Conservation (phyloP, 116 monocot species). For the Cymodocea nodosa region DNA sequence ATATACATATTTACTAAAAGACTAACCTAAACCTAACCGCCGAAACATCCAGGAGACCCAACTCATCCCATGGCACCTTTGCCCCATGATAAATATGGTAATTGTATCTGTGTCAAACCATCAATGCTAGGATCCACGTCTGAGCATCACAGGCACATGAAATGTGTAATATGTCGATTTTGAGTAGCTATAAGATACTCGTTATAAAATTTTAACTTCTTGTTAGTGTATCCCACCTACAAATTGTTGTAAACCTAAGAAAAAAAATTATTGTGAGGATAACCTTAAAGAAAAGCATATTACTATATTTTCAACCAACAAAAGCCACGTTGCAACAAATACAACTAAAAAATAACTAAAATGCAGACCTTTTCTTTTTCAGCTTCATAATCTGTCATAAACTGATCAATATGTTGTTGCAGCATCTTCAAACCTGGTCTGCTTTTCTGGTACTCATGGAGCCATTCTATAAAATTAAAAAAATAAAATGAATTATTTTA, state of each 20-base stretch:
- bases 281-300: not conserved
- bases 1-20: no score
- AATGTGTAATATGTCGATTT: no score
- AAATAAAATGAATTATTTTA: not conserved
- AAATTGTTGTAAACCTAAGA: not conserved
- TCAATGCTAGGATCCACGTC: no score
- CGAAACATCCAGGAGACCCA: no score
- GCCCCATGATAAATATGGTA: no score
- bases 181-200: not conserved
- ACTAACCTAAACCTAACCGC: no score
- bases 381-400: slow-evolving; percentile 10
- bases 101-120: no score
- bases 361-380: slow-evolving; percentile 17
- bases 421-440: slow-evolving; percentile 19
- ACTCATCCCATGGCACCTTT: no score
- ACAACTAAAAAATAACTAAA: not conserved
- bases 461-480: slow-evolving; percentile 13
- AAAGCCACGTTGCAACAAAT: no score
- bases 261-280: not conserved
- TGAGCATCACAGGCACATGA: no score
- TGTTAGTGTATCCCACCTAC: not conserved
- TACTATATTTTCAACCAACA: no score
- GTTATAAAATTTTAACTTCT: not conserved
- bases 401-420: slow-evolving; percentile 9
- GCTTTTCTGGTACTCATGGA: slow-evolving; percentile 11